These are phyloP conservation scores for Chloranthus sessilifolius DNA, from an alignment of 164 flowering plant genomes.

Conservation along the genomic window DNA sequence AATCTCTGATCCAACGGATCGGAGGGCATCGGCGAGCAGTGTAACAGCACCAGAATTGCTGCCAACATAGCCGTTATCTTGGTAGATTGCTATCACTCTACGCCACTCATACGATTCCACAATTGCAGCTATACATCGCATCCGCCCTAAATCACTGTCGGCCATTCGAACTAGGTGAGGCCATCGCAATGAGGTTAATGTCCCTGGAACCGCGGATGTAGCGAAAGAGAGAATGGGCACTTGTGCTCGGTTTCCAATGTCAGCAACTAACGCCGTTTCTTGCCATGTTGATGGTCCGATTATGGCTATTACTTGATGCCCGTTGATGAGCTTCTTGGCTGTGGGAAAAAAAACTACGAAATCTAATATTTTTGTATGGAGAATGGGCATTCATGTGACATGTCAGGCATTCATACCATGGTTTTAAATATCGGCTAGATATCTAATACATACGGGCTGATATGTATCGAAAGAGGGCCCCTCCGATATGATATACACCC, in stretches of 20 bases:
- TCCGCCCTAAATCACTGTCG: constrained; percentile 9
- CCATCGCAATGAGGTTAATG: background rate
- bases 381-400: too few relatives aligned
- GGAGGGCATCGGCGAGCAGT: constrained; percentile 15
- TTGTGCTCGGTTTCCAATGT: constrained; percentile 11
- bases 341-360: too few relatives aligned
- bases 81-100: constrained; percentile 10
- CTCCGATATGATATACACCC: too few relatives aligned
- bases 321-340: constrained; percentile 14
- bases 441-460: too few relatives aligned
- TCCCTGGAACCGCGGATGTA: constrained; percentile 9
- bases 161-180: constrained; percentile 14
- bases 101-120: constrained; percentile 14
- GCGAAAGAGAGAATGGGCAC: constrained; percentile 19
- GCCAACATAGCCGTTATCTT: constrained; percentile 14
- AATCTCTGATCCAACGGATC: constrained; percentile 14
- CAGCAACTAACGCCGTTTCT: constrained; percentile 10
- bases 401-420: too few relatives aligned
- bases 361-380: too few relatives aligned
- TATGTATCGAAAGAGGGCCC: too few relatives aligned
- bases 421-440: too few relatives aligned
- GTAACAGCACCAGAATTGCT: background rate
- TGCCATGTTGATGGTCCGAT: constrained; percentile 14
- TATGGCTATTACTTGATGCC: constrained; percentile 14
- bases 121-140: constrained; percentile 16